Percentiles rank a stretch among this genome's conserved stretches.
Conservation (phyloP, 2,329 filamentous ascomycete species). For the Fonsecaea monophora region DNA sequence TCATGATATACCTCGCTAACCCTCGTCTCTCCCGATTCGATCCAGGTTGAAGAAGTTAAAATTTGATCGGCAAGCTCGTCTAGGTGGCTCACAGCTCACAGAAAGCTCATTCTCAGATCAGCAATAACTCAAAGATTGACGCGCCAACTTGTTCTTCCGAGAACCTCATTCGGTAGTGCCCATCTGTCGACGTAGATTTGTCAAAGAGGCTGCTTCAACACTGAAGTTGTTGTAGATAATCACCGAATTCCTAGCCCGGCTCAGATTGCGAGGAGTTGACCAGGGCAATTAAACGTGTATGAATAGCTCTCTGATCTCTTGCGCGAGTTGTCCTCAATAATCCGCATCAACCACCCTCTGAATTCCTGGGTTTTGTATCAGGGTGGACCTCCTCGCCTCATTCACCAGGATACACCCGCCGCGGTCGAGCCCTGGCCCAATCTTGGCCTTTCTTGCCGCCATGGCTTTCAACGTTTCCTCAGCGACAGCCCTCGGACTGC, state of each 20-base stretch:
- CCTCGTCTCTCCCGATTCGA: background rate
- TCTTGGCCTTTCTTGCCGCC: conserved; percentile 56
- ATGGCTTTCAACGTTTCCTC: conserved; percentile 54
- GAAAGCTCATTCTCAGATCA: background rate
- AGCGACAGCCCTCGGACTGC: conserved; percentile 54
- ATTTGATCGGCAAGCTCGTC: background rate
- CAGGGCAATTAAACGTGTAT: no score
- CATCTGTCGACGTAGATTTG: background rate
- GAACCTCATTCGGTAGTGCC: background rate
- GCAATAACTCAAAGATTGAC: background rate
- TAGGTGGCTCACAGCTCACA: background rate
- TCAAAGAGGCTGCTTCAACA: background rate
- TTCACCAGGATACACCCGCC: conserved; percentile 62
- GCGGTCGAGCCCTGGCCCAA: conserved; percentile 62
- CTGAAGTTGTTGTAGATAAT: no score
- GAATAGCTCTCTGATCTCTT: background rate
- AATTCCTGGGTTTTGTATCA: conserved; percentile 60
- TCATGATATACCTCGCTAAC: background rate
- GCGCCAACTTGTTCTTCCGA: background rate
- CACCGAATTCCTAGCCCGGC: no score
- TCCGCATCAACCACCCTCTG: conserved; percentile 45
- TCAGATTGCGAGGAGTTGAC: no score
- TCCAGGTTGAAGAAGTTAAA: background rate
- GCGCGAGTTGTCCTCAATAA: conserved; percentile 25
- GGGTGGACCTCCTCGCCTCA: conserved; percentile 56